Base-by-base conservation (phyloP, 1,139 yeast genomes). In the Kodamaea fungicola region DNA sequence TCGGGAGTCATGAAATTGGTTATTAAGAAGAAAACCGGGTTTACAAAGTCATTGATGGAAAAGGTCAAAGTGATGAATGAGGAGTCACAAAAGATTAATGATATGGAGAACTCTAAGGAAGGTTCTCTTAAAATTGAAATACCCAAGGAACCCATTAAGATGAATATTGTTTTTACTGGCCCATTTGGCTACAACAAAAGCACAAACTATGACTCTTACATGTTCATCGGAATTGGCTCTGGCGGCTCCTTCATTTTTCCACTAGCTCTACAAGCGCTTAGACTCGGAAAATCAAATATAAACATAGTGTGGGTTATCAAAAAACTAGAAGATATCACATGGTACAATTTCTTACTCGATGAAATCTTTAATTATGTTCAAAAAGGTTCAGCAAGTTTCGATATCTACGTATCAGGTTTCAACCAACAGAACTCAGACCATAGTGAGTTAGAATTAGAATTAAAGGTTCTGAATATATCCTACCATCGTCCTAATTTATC, bases 241-340 rank as follows among this genome's bases (percentile, higher is more conserved):
- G 78, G 79, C 1, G 70, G 67, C 3, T 62, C 77, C 0, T 73
- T 69, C 47, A 59, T 67, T 1, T 61, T 73, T 39, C 78, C 78
- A 2, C 62, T 71, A 2, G 71, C 74, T 19, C 52, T 71, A 23
- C 68, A 64, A 33, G 52, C 71, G 31, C 49, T 71, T 12, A 50
- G 56, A 28, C 72, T 74, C 2, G 37, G 43, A 2, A 38, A 43
- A 7, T 51, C 68, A 2, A 34, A 37, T 1, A 49, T 72, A 12
- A 51, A 53, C 12, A 43, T 71, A 4, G 55, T 65, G 3, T 67
- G 75, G 74, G 49, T 56, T 10, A 51, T 71, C 21, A 56, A 51
- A 26, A 46, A 50, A 9, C 27, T 41, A 2, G 55, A 50, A 1
- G 59, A 67, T 35, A 41, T 61, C 5, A 36, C 41, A 2, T 71